phyloP scores from a whole-genome alignment of 23 red algal genomes.

The Agarophyton chilense region DNA sequence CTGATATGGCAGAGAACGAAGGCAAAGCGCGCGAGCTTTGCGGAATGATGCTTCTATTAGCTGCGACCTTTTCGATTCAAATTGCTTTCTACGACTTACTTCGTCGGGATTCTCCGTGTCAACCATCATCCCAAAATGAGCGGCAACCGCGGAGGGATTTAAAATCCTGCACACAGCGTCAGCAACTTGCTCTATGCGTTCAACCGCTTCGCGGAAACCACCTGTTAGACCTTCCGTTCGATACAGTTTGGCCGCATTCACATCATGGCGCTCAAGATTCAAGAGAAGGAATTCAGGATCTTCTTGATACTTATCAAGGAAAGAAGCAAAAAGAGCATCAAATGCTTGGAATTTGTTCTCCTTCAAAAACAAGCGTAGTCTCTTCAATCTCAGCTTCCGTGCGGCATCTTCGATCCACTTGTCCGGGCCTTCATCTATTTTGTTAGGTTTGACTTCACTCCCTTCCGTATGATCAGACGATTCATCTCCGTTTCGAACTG shows the following conservation, averaged over 20 bases:
- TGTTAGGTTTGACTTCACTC: neutral
- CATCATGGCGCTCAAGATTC: conserved; percentile 54
- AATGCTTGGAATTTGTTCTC: conserved; percentile 38
- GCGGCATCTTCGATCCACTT: conserved; percentile 68
- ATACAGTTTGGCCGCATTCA: conserved; percentile 4
- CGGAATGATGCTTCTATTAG: conserved; percentile 64
- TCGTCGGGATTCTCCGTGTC: conserved; percentile 44
- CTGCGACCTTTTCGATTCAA: conserved; percentile 44
- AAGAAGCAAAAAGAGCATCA: conserved; percentile 23
- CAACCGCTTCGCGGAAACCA: neutral
- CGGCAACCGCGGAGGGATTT: conserved; percentile 41
- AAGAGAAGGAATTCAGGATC: conserved; percentile 57
- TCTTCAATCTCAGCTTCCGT: conserved; percentile 44
- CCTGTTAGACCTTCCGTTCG: conserved; percentile 6
- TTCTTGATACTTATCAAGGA: conserved; percentile 25
- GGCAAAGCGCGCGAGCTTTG: conserved; percentile 54
- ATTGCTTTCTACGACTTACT: conserved; percentile 45
- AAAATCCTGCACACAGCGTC: conserved; percentile 29
- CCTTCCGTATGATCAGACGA: conserved; percentile 5
- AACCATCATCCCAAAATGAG: conserved; percentile 71
- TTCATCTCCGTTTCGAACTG: neutral
- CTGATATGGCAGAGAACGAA: neutral
- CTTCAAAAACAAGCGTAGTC: conserved; percentile 34
- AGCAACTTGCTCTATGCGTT: conserved; percentile 15
- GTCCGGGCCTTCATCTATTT: conserved; percentile 10